Evolutionary conservation across 2,329 filamentous ascomycete species (phyloP), one percentile per base, ranked within the genome.

Genomic region (Cadophora sp.): DNA sequence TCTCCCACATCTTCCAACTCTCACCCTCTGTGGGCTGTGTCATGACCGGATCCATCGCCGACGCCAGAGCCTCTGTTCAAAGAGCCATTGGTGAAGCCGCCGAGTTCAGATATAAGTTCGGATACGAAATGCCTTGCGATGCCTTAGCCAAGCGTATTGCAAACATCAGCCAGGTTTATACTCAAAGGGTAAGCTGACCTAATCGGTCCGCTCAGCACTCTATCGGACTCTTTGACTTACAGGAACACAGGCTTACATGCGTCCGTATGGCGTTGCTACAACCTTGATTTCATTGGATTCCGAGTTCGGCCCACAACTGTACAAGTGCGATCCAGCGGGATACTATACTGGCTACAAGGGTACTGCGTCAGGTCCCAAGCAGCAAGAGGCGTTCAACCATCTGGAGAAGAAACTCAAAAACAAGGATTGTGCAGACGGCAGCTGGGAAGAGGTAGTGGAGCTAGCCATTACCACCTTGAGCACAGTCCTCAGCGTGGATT

Each of bases 321-420:
- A 93, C 91, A 99, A 98, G 85, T 97, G 94, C 80, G 96, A 99
- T 79, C 96, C 96, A 60, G 96, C 96, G 67, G 96, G 96, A 69
- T 99, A 99, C 86, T 98, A 96, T 80, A 94, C 95, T 66, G 96
- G 96, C 74, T 99, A 98, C 90, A 98, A 98, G 85, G 96, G 93
- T 74, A 98, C 96, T 58, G 93, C 96, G 64, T 97, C 96, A 8
- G 96, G 96, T 6, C 96, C 96, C 65, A 99, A 99, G 85, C 95
- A 97, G 81, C 96, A 99, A 81, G 96, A 99, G 86, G 96, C 96
- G 71, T 89, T 98, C 79, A 99, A 99, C 83, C 94, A 97, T 81
- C 86, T 99, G 68, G 96, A 99, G 88, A 98, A 98, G 91, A 98
- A 98, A 87, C 89, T 99, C 81, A 97, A 97, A 86, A 97, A 97